Base-by-base conservation (phyloP, 345 rosid genomes). In the Hibiscus tridactylites region DNA sequence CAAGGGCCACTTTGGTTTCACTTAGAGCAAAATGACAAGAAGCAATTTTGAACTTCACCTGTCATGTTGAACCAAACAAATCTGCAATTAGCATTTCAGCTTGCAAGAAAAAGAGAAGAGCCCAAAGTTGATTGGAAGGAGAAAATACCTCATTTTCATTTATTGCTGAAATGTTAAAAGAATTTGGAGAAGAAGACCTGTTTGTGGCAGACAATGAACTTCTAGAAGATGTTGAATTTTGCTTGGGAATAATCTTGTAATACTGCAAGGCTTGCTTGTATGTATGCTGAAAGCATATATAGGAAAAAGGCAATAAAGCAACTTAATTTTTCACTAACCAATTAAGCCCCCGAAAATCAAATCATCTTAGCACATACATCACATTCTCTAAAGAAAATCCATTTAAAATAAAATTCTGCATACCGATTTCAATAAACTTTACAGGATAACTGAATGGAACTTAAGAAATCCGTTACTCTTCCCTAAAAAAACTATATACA, bases 11-110 rank as follows among this genome's bases (percentile, higher is more conserved):
- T 88, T 86, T 89, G 46, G 80, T 83, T 72, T 92, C 99, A 74
- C 73, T 82, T 37, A 95, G 80, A 37, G 91, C 83, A 81, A 83
- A 84, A 75, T 85, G 90, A 75, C 94, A 92, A n/a, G 96, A 89
- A 5, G 99, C 99, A 76, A 95, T 85, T 85, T 92, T 95, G 84
- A 90, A 90, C 77, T 84, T 90, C 81, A 95, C 97, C 99, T 95
- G 79, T 62, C 58, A 73, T 37, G 31, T 9, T 74, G 5, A 50
- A 78, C 16, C 17, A 9, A 68, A 72, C 12, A 42, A 47, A 75
- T 70, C 7, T 29, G 1, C 17, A 56, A 15, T 57, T 71, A 42
- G 62, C 63, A 26, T 60, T 63, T 49, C 76, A 71, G 33, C 10
- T 47, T 60, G 66, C 44, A 28, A 72, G 37, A 11, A 62, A 73